Evolutionary conservation across 176 grass and related monocot species (phyloP), one percentile per base, ranked within the genome.

Genomic region (barley (Hordeum vulgare)): DNA sequence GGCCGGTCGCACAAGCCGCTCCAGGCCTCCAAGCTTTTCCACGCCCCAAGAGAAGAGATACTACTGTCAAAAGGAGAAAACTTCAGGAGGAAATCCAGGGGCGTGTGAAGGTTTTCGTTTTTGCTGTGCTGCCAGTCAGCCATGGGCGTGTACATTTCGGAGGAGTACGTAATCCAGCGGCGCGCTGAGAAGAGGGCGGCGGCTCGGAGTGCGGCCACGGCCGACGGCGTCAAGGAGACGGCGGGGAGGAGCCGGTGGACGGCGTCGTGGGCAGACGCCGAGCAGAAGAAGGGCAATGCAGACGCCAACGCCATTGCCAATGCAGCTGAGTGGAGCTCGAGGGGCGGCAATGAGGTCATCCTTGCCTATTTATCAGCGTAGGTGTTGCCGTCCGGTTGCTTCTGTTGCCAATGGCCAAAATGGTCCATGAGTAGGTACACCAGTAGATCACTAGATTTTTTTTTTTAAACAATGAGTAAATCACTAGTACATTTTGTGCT

Each of bases 141-240:
- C 11, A 96, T 96, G 94, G 90, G 93, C 80, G 90, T 96, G 94
- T 96, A 96, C 81, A 93, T 96, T 63, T 91, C 88, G 15, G 90
- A 93, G 78, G 90, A 96, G 83, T 96, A 89, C 79, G 82, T 87
- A 86, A 62, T 18, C n/a, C 79, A 63, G 80, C 88, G 90, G 74
- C 88, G 86, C 34, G 89, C 71, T 14, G 90, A 93, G 83, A 92
- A 84, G 88, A 81, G 57, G 83, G 81, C 72, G 33, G 77, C 77
- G 15, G 78, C 82, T 47, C 58, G 59, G 64, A 31, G 27, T 18
- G 62, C 39, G 25, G 26, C 5, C 9, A n/a, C 5, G 41, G 80
- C 65, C 24, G 18, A 53, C 65, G 63, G 13, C 3, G 59, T 77
- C 42, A 69, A 76, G 17, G 59, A 80, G 74, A 80, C 76, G 67